Conservation (phyloP, 2,329 filamentous ascomycete genomes). For the Aspergillus amoenus region DNA sequence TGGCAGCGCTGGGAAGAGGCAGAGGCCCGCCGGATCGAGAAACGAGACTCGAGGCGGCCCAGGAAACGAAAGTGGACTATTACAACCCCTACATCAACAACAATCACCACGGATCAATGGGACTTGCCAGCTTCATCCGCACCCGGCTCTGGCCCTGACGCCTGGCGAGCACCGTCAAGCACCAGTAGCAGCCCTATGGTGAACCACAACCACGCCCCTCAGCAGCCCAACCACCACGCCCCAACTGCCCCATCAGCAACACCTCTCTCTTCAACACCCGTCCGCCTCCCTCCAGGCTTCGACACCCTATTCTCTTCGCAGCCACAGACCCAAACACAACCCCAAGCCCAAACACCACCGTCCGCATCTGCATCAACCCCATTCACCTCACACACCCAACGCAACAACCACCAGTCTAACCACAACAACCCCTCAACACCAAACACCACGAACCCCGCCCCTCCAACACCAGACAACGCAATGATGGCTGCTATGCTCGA, state of each 20-base stretch:
- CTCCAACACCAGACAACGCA: slow-evolving; percentile 9
- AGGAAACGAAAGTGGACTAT: slow-evolving; percentile 27
- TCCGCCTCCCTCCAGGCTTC: slow-evolving; percentile 38
- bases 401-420: not conserved
- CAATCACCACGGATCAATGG: slow-evolving; percentile 5
- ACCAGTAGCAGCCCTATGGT: slow-evolving; percentile 2
- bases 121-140: slow-evolving; percentile 11
- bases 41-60: slow-evolving; percentile 35
- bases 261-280: slow-evolving; percentile 16
- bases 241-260: slow-evolving; percentile 7
- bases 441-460: not conserved
- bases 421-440: not conserved
- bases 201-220: not conserved
- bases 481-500: slow-evolving; percentile 37
- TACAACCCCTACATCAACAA: not conserved
- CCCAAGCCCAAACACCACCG: slow-evolving; percentile 11
- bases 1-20: slow-evolving; percentile 42
- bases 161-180: slow-evolving; percentile 10
- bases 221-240: not conserved
- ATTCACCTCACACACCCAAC: not conserved
- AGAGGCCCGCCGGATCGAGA: slow-evolving; percentile 38
- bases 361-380: not conserved
- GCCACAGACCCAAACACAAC: no score
- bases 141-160: not conserved
- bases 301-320: slow-evolving; percentile 39